Evolutionary conservation across 805 yeast genomes (phyloP), one percentile per base, ranked within the genome.

Genomic region (Kodamaea jinghongensis): DNA sequence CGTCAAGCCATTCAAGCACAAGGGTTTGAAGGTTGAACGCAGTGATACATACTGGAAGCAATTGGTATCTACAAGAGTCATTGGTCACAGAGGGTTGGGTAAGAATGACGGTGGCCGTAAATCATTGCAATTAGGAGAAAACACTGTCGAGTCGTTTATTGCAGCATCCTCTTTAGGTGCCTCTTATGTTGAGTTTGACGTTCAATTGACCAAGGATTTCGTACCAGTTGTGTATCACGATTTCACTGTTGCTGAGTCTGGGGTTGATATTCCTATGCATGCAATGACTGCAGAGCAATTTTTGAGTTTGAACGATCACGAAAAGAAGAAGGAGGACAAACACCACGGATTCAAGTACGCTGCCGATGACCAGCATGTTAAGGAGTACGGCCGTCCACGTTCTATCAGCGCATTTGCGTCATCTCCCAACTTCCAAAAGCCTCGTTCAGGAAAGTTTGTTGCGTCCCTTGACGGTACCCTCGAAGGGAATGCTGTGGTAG

Each of bases 121-220:
- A 46, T 85, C 96, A 3, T 72, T 91, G 54, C 98, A 91, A 61
- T 72, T 91, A 44, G 98, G 98, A 30, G 98, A 91, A 55, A 91
- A 91, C 59, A 91, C 98, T 0, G 84, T 91, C 14, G 96, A 91
- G 53, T 86, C 96, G 0, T 91, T 91, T 53, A 85, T 91, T 56
- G 95, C 96, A 9, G 98, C 98, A 0, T 96, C 97, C 0, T 88
- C 95, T 2, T 68, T 91, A 48, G 98, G 98, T 29, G 98, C 98
- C 1, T 83, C 95, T 2, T 91, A 91, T 55, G 97, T 91, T 38
- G 98, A 91, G 63, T 91, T 91, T 58, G 98, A 91, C 62, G 98
- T 91, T 33, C 98, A 91, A 58, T 69, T 91, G 50, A 91, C 98
- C 11, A 88, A 89, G 56, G 98, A 91, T 60, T 71, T 72, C 48